Percentiles rank a stretch among this genome's conserved stretches.
Conservation (phyloP, 306 rosid genomes). For the Cucurbita moschata region DNA sequence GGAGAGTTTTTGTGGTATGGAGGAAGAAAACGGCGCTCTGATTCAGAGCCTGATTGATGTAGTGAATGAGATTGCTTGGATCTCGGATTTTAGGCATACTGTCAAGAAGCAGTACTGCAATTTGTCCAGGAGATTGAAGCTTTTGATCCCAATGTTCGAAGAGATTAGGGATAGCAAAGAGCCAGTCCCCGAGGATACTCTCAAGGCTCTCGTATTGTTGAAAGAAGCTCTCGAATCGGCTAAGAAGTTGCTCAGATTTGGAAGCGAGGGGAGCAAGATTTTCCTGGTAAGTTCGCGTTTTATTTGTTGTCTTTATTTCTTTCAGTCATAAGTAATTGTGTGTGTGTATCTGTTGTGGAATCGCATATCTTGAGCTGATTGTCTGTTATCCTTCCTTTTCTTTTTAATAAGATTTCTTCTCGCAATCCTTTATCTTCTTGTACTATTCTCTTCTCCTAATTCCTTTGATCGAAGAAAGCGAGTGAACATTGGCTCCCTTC, state of each 20-base stretch:
- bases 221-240: constrained; percentile 56
- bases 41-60: constrained; percentile 37
- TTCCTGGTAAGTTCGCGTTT: constrained; percentile 57
- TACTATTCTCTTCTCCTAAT: not conserved
- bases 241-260: constrained; percentile 60
- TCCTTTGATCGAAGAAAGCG: not conserved
- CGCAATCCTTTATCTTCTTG: not conserved
- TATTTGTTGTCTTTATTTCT: not conserved
- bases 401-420: not conserved
- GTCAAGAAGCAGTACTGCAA: constrained; percentile 88
- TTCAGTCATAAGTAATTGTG: not conserved
- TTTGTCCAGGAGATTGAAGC: constrained; percentile 76
- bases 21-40: constrained; percentile 36
- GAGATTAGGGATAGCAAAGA: constrained; percentile 62
- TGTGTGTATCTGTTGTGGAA: not conserved
- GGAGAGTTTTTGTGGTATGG: constrained; percentile 29
- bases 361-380: not conserved
- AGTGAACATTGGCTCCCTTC: not conserved
- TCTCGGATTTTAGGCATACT: constrained; percentile 61
- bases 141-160: constrained; percentile 78
- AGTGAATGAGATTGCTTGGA: constrained; percentile 54
- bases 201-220: constrained; percentile 45
- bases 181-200: constrained; percentile 24
- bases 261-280: constrained; percentile 75
- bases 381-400: not conserved